Percentiles rank a stretch among this genome's conserved stretches.
phyloP scores from a whole-genome alignment of 139 green algal species.

The Zygnema cylindricum region DNA sequence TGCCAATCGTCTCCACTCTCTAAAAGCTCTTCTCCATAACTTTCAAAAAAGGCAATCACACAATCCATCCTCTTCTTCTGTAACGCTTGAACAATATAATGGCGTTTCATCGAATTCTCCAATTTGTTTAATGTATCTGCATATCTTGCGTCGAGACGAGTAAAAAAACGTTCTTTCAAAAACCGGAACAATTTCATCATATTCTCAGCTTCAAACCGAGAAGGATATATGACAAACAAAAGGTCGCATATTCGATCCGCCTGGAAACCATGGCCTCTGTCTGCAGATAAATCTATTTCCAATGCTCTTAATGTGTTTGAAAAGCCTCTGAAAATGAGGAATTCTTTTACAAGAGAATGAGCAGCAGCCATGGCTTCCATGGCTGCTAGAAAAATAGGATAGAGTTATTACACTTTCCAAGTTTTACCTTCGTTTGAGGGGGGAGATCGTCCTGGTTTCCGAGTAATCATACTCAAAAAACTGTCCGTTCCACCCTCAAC shows the following conservation, averaged over 20 bases:
- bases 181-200: neutral
- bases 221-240: slow-evolving; percentile 4
- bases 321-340: slow-evolving; percentile 32
- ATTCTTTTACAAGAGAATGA: slow-evolving; percentile 17
- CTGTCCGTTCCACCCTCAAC: too few species aligned
- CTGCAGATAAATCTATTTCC: slow-evolving; percentile 19
- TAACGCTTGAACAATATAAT: slow-evolving; percentile 9
- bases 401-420: too few species aligned
- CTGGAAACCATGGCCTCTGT: slow-evolving; percentile 16
- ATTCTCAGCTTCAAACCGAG: neutral
- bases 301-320: slow-evolving; percentile 13
- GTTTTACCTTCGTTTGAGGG: too few species aligned
- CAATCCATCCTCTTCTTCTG: slow-evolving; percentile 4
- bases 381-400: too few species aligned
- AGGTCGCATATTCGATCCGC: neutral
- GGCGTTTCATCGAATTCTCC: neutral
- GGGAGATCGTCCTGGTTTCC: too few species aligned
- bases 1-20: slow-evolving; percentile 14
- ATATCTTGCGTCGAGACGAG: neutral
- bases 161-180: slow-evolving; percentile 11
- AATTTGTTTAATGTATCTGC: neutral
- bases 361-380: slow-evolving; percentile 42
- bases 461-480: too few species aligned
- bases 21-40: slow-evolving; percentile 8
- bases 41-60: slow-evolving; percentile 8